phyloP scores from a whole-genome alignment of 768 basidiomycete species.

The Suillus alpinus region DNA sequence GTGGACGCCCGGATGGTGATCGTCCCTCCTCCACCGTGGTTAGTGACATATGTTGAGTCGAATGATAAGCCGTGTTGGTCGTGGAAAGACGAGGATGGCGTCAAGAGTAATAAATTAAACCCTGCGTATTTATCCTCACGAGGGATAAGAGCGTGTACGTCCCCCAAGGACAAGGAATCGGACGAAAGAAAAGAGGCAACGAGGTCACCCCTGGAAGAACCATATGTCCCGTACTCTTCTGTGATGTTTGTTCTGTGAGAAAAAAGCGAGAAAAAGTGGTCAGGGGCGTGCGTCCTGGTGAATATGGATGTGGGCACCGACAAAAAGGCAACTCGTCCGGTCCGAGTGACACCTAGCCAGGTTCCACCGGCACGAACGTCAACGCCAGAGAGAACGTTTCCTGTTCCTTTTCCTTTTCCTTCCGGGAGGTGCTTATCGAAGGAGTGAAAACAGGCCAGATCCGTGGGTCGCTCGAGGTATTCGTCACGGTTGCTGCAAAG shows the following conservation, averaged over 20 bases:
- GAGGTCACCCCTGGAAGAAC: conserved; percentile 67
- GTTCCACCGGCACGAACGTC: conserved; percentile 75
- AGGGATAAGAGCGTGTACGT: conserved; percentile 45
- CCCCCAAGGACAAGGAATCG: conserved; percentile 45
- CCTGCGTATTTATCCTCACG: conserved; percentile 62
- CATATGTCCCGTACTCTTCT: conserved; percentile 45
- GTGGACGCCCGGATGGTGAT: conserved; percentile 55
- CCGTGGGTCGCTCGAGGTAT: conserved; percentile 62
- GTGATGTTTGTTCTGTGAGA: conserved; percentile 79
- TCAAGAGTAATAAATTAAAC: conserved; percentile 75
- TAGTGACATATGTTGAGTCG: conserved; percentile 60
- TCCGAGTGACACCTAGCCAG: conserved; percentile 72
- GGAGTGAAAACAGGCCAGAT: conserved; percentile 63
- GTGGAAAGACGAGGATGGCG: conserved; percentile 33
- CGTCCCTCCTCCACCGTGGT: conserved; percentile 64
- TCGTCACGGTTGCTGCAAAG: conserved; percentile 80
- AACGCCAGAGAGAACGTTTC: conserved; percentile 65
- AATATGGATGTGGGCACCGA: conserved; percentile 37
- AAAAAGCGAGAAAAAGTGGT: neutral
- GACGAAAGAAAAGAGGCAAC: conserved; percentile 66
- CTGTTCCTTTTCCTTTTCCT: too few species aligned
- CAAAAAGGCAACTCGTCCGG: conserved; percentile 71
- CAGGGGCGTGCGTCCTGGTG: conserved; percentile 8
- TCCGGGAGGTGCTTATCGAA: conserved; percentile 37
- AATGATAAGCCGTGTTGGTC: conserved; percentile 35